Evolutionary conservation across 257 asterid genomes (phyloP).

Genomic region (Galeopsis tetrahit): DNA sequence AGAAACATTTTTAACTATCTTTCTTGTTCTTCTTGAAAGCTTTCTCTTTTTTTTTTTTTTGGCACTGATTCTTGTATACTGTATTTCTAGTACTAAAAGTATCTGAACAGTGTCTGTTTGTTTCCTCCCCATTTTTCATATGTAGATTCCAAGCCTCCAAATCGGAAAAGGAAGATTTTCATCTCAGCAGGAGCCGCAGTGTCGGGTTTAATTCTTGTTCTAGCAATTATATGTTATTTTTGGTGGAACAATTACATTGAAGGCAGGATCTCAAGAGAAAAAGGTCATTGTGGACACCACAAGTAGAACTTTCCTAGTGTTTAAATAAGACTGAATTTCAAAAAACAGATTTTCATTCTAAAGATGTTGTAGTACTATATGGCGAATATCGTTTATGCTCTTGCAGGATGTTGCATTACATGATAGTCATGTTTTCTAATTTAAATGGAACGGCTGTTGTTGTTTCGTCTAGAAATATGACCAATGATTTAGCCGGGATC

Average conservation of each 20-base stretch:
- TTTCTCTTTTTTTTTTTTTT: slow-evolving; percentile 37
- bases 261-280: slow-evolving; percentile 49
- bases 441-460: not conserved
- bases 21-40: slow-evolving; percentile 34
- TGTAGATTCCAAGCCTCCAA: slow-evolving; percentile 57
- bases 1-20: not conserved
- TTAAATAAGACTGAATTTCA: not conserved
- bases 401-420: not conserved
- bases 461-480: not conserved
- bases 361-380: not conserved
- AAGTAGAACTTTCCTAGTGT: not conserved
- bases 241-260: slow-evolving; percentile 48
- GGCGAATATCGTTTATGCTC: not conserved
- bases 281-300: slow-evolving; percentile 45
- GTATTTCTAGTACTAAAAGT: not conserved
- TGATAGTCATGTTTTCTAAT: not conserved
- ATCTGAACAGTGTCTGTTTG: not conserved
- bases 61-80: slow-evolving; percentile 47
- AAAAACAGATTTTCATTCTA: not conserved
- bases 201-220: slow-evolving; percentile 36
- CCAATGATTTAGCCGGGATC: not conserved
- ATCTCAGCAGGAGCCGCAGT: slow-evolving; percentile 44
- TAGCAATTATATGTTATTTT: slow-evolving; percentile 35
- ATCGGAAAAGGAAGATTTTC: slow-evolving; percentile 43
- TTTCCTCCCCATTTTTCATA: not conserved